phyloP scores from a whole-genome alignment of 148 eudicot species.

The Cornus florida region DNA sequence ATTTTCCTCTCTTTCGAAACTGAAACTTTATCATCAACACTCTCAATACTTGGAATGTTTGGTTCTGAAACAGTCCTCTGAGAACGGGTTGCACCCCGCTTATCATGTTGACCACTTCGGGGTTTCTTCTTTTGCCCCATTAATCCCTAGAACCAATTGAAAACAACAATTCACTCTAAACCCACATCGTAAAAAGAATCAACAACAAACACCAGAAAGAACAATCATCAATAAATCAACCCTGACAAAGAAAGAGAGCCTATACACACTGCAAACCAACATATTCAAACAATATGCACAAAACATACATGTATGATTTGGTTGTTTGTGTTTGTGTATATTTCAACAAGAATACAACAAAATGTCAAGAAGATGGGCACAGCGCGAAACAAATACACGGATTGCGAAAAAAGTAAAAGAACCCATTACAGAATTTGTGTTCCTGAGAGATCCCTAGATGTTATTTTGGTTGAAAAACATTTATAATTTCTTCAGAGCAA shows the following conservation, averaged over 20 bases:
- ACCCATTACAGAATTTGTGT: background rate
- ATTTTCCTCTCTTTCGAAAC: slow-evolving; percentile 45
- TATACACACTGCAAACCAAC: background rate
- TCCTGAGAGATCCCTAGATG: slow-evolving; percentile 12
- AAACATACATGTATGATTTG: no score
- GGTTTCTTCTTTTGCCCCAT: slow-evolving; percentile 74
- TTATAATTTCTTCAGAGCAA: no score
- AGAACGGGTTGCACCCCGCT: slow-evolving; percentile 37
- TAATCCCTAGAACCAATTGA: slow-evolving; percentile 36
- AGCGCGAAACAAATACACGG: background rate
- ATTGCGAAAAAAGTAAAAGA: background rate
- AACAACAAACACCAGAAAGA: background rate
- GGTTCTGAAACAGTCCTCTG: slow-evolving; percentile 23
- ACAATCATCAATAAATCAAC: background rate
- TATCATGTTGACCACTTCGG: slow-evolving; percentile 51
- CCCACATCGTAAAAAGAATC: background rate
- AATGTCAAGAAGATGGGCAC: background rate
- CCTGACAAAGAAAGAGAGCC: background rate
- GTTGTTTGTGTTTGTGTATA: no score
- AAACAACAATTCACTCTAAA: background rate
- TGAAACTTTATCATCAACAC: slow-evolving; percentile 27
- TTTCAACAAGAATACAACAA: background rate
- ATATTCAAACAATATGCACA: background rate
- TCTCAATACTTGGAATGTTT: slow-evolving; percentile 22
- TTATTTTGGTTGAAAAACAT: no score